Base-by-base conservation (phyloP, 371 early-diverging fungal genomes). In the Mortierella sp. region DNA sequence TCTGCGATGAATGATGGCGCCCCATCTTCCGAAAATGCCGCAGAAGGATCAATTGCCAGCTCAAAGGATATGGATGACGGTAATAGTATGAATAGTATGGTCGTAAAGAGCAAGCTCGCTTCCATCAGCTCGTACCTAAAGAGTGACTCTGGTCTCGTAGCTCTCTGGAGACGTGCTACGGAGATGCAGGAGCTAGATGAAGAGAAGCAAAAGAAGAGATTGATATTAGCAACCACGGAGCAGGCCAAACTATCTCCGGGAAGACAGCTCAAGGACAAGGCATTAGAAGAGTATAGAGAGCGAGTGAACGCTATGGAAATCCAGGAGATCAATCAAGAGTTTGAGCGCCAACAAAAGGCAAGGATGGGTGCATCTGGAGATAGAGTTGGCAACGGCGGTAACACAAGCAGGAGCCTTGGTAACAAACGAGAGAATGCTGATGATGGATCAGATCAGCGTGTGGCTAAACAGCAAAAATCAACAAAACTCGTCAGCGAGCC, bases 101-200 rank as follows among this genome's bases (percentile, higher is more conserved):
- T 53, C 3, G 59, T 30, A 1, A 68, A 44, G 4, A 43, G 60
- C 25, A 77, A 77, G 45, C 43, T 72, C 50, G 73, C 79, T 0
- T 77, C 79, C 3, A 77, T 77, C 18, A 77, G 71, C n/a, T 76
- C 76, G 0, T 76, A 71, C 62, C 60, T 76, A n/a, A 76, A 76
- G 65, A 76, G 71, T 12, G 76, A 76, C 57, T 76, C 76, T 46
- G 76, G 76, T 19, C 16, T 76, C 57, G 60, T 76, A 45, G 76
- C 76, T 14, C 61, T 76, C 1, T 76, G 76, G 76, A 57, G 76
- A 52, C 67, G 76, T 16, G 76, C 76, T 1, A 76, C 76, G 5
- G 76, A 76, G 19, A 76, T 76, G 76, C 76, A 76, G 37, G 76
- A 71, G 12, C 52, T 76, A 55, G 76, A 76, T 25, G 72, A 76